Base-by-base conservation (phyloP, 768 basidiomycete genomes). In the Lanmaoa rubissima region DNA sequence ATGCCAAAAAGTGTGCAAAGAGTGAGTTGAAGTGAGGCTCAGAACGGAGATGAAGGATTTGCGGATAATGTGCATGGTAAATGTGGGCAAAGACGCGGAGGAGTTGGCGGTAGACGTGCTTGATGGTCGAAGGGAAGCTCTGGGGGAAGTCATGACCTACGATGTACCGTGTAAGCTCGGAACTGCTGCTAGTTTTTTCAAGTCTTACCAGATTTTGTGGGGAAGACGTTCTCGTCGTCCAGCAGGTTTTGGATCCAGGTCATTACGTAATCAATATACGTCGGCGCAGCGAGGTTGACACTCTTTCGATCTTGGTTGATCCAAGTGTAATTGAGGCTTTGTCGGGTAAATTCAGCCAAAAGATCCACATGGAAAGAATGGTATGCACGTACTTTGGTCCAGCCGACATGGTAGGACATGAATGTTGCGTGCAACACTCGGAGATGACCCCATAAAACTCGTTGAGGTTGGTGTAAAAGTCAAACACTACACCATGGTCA, bases 211-310 rank as follows among this genome's bases (percentile, higher is more conserved):
- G 90, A 86, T 72, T 97, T 96, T 11, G 95, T 94, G 6, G 95
- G 96, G 79, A 98, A 98, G 53, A 88, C 85, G 63, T 84, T 87
- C 66, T 98, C 94, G 76, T 98, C 95, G 64, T 98, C 92, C 34
- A 98, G 79, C 28, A 96, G 80, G 68, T 91, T 94, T 72, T 98
- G 96, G 28, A 97, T 84, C 79, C 93, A 94, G 5, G 94, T 93
- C 89, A 98, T 94, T 65, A 98, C 96, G 61, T 92, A 96, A 78
- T 98, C 96, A 65, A 98, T 93, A 73, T 98, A 98, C 1, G 92
- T 95, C 7, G 96, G 94, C 14, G 96, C 96, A 1, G 96, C 87
- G 0, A 98, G 79, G 61, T 88, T 79, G 26, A 94, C 87, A 58
- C 88, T 87, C 69, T 93, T 92, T 56, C 94, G 90, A 66, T 87